phyloP scores from a whole-genome alignment of 192 early-diverging fungal species.

The Backusella mclennaniae region DNA sequence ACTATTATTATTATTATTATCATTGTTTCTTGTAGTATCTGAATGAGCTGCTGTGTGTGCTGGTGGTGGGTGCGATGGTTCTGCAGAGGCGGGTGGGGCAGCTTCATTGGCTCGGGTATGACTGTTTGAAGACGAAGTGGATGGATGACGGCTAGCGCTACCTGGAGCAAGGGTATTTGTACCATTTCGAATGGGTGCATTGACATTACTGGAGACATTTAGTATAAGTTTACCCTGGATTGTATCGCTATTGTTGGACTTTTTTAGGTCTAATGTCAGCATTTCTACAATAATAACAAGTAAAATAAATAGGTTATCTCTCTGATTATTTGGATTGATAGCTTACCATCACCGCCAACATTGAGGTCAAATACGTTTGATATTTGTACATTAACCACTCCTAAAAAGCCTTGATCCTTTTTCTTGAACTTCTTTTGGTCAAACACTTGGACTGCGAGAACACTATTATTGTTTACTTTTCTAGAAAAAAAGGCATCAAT shows the following conservation, averaged over 20 bases:
- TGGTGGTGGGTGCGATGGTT: neutral
- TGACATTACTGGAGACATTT: conserved; percentile 65
- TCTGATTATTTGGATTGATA: neutral
- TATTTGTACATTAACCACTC: conserved; percentile 84
- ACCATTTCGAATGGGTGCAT: conserved; percentile 42
- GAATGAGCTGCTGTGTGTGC: neutral
- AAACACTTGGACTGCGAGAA: conserved; percentile 93
- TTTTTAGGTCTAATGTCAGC: conserved; percentile 86
- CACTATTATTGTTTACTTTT: conserved; percentile 67
- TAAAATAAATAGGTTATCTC: neutral
- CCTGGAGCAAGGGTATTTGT: conserved; percentile 24
- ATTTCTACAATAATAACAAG: conserved; percentile 55
- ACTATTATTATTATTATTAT: neutral
- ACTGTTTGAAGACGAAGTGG: neutral
- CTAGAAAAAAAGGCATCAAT: conserved; percentile 41
- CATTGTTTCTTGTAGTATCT: neutral
- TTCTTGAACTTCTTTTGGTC: conserved; percentile 97
- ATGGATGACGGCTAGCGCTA: neutral
- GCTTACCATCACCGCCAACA: conserved; percentile 64
- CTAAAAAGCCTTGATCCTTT: conserved; percentile 86
- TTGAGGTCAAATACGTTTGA: conserved; percentile 78
- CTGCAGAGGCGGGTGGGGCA: neutral
- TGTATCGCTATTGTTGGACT: conserved; percentile 75
- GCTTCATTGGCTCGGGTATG: neutral
- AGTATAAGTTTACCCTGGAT: conserved; percentile 87